Conservation (phyloP, 2,329 filamentous ascomycete species). For the Alternaria ventricosa region DNA sequence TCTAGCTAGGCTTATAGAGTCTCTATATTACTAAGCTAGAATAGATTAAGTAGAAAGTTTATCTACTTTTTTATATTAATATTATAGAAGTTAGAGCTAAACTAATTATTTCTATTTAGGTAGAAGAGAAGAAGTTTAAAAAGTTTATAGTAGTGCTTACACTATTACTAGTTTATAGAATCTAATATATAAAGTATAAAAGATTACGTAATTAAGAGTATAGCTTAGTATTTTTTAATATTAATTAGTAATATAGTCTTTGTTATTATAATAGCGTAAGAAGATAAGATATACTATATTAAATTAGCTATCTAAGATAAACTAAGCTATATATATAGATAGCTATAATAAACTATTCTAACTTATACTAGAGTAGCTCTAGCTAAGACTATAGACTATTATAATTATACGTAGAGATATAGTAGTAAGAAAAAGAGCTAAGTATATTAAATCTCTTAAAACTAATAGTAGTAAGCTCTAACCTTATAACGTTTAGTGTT, state of each 20-base stretch:
- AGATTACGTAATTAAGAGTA: not conserved
- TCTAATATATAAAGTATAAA: not conserved
- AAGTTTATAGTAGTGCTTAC: conserved; percentile 5
- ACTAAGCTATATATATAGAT: conserved; percentile 11
- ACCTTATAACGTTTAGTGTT: not conserved
- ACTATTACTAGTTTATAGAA: not conserved
- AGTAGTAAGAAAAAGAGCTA: not conserved
- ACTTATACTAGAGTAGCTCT: conserved; percentile 7
- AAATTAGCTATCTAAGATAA: conserved; percentile 5
- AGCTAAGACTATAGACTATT: conserved; percentile 1
- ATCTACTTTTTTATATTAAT: conserved; percentile 11
- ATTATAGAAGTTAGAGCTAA: conserved; percentile 3
- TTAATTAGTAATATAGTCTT: not conserved
- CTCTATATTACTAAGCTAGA: conserved; percentile 9
- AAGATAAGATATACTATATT: not conserved
- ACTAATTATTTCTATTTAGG: conserved; percentile 12
- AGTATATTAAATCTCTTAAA: not conserved
- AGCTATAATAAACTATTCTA: conserved; percentile 9
- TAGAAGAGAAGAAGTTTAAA: conserved; percentile 15
- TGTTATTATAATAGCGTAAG: not conserved
- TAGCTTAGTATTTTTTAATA: not conserved
- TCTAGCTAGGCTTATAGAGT: conserved; percentile 1
- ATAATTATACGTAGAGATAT: not conserved
- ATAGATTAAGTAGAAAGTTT: conserved; percentile 7
- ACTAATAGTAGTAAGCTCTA: not conserved